These are phyloP conservation scores for Termitomyces sp. DNA, from an alignment of 1,284 basidiomycete species.

Conservation along the genomic window DNA sequence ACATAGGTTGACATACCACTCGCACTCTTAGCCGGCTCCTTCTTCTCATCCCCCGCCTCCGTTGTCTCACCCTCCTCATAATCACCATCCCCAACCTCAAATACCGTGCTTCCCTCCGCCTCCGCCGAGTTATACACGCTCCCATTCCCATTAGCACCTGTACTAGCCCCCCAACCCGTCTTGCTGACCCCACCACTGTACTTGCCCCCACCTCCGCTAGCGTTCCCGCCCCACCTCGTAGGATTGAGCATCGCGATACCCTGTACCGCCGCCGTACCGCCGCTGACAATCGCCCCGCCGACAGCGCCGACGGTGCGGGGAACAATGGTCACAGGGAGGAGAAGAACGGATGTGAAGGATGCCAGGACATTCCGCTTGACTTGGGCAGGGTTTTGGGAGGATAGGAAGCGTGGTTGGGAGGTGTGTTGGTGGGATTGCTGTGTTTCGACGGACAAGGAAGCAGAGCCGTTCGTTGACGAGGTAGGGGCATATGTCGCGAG, in stretches of 20 bases:
- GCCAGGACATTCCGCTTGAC: slow-evolving; percentile 91
- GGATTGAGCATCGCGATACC: slow-evolving; percentile 87
- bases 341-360: slow-evolving; percentile 84
- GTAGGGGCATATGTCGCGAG: slow-evolving; percentile 10
- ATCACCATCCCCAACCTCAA: slow-evolving; percentile 56
- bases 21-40: slow-evolving; percentile 10
- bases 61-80: slow-evolving; percentile 21
- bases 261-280: slow-evolving; percentile 75
- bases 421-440: slow-evolving; percentile 16
- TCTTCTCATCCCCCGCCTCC: slow-evolving; percentile 4
- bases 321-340: slow-evolving; percentile 94
- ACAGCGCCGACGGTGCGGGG: slow-evolving; percentile 82
- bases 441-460: not conserved
- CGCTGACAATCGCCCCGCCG: slow-evolving; percentile 66
- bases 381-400: slow-evolving; percentile 83
- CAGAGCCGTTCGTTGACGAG: not conserved
- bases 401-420: slow-evolving; percentile 55
- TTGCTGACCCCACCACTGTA: slow-evolving; percentile 17
- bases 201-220: slow-evolving; percentile 1
- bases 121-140: slow-evolving; percentile 38
- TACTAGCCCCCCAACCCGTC: slow-evolving; percentile 13
- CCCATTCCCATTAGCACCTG: slow-evolving; percentile 8
- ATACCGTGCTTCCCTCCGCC: slow-evolving; percentile 46
- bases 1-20: not conserved
- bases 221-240: slow-evolving; percentile 61